Conservation (phyloP, 2,329 filamentous ascomycete species). For the Colletotrichum truncatum region DNA sequence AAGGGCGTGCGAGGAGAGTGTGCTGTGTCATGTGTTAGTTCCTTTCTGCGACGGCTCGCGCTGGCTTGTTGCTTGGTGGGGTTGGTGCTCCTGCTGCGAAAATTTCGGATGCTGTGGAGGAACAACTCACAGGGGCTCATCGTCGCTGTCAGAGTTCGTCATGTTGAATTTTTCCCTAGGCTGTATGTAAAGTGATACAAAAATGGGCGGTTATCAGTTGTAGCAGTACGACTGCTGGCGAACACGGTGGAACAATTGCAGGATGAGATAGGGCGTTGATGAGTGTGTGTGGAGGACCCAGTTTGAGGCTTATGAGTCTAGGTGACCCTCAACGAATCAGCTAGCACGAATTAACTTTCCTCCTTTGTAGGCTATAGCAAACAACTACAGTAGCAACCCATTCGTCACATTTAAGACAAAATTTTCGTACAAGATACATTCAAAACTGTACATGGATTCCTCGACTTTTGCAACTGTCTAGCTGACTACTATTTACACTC, state of each 20-base stretch:
- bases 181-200: background rate
- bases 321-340: constrained; percentile 13
- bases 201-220: too few species aligned
- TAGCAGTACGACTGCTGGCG: too few species aligned
- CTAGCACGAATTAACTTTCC: background rate
- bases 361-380: too few species aligned
- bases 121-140: constrained; percentile 58
- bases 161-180: background rate
- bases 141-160: constrained; percentile 45
- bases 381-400: too few species aligned
- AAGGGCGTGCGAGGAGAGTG: constrained; percentile 73
- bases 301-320: constrained; percentile 5
- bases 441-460: constrained; percentile 23
- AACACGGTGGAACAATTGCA: too few species aligned
- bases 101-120: background rate
- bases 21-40: constrained; percentile 46
- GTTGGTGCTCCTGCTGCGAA: background rate
- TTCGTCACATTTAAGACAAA: background rate
- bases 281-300: constrained; percentile 2
- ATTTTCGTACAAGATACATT: background rate
- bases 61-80: background rate
- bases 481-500: constrained; percentile 41
- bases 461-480: constrained; percentile 36
- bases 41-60: background rate
- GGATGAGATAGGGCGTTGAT: background rate